Evolutionary conservation across 164 flowering plant species (phyloP).

Genomic region (Tetrastigma voinierianum): DNA sequence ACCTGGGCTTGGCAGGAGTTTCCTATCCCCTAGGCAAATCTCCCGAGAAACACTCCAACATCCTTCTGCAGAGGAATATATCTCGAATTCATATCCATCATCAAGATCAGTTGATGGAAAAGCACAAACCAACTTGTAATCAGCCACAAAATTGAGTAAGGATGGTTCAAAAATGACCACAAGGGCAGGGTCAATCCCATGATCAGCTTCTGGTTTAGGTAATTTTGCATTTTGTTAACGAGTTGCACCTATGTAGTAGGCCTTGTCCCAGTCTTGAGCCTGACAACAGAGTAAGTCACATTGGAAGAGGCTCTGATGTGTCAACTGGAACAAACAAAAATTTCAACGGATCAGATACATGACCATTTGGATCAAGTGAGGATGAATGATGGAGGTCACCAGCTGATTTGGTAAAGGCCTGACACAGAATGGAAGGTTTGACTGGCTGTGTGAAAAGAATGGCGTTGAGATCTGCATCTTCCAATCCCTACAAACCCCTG

Average conservation of each 20-base stretch:
- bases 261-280: conserved; percentile 23
- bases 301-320: conserved; percentile 40
- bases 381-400: conserved; percentile 25
- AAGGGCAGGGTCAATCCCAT: conserved; percentile 42
- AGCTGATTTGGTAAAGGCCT: conserved; percentile 30
- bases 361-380: conserved; percentile 35
- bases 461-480: conserved; percentile 35
- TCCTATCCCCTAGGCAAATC: conserved; percentile 28
- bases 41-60: conserved; percentile 47
- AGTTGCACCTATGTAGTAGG: conserved; percentile 60
- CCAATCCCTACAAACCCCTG: conserved; percentile 51
- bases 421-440: conserved; percentile 23
- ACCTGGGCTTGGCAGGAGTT: conserved; percentile 24
- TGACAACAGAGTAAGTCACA: conserved; percentile 52
- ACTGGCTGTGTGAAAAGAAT: conserved; percentile 52
- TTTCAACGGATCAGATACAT: conserved; percentile 45
- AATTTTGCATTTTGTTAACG: conserved; percentile 47
- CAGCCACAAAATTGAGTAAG: conserved; percentile 39
- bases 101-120: conserved; percentile 46
- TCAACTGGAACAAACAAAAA: conserved; percentile 48
- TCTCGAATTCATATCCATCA: conserved; percentile 47
- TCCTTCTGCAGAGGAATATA: conserved; percentile 36
- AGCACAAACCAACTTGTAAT: conserved; percentile 50
- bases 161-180: conserved; percentile 52
- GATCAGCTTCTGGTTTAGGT: conserved; percentile 37